A percentile compares a stretch with the other conserved stretches of the same genome.
Evolutionary conservation across 148 eudicot species (phyloP).

Genomic region (Fagopyrum esculentum): DNA sequence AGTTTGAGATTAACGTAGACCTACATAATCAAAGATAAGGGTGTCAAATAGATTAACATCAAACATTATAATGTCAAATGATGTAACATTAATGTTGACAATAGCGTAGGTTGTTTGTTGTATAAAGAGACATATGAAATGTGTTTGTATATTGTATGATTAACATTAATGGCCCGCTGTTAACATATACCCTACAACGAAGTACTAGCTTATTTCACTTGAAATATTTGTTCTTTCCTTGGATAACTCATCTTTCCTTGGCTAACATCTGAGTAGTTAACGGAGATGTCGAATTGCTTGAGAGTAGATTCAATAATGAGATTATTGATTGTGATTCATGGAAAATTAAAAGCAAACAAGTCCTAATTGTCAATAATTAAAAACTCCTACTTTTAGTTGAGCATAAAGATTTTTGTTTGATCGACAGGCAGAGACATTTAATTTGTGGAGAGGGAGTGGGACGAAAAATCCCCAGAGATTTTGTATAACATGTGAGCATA

Average conservation of each 20-base stretch:
- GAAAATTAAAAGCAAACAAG: neutral
- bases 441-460: neutral
- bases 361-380: neutral
- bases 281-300: neutral
- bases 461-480: constrained; percentile 1
- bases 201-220: neutral
- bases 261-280: neutral
- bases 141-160: neutral
- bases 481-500: constrained; percentile 11
- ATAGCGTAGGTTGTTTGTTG: neutral
- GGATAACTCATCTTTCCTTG: neutral
- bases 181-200: neutral
- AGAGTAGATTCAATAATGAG: neutral
- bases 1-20: too few relatives aligned
- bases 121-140: neutral
- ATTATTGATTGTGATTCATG: too few relatives aligned
- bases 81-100: neutral
- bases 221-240: neutral
- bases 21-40: too few relatives aligned
- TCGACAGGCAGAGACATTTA: neutral
- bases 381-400: too few relatives aligned
- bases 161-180: neutral
- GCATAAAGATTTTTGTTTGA: neutral
- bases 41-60: neutral
- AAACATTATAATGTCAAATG: neutral